Evolutionary conservation across 169 alveolate genomes (phyloP).

Genomic region (Besnoitia besnoiti): DNA sequence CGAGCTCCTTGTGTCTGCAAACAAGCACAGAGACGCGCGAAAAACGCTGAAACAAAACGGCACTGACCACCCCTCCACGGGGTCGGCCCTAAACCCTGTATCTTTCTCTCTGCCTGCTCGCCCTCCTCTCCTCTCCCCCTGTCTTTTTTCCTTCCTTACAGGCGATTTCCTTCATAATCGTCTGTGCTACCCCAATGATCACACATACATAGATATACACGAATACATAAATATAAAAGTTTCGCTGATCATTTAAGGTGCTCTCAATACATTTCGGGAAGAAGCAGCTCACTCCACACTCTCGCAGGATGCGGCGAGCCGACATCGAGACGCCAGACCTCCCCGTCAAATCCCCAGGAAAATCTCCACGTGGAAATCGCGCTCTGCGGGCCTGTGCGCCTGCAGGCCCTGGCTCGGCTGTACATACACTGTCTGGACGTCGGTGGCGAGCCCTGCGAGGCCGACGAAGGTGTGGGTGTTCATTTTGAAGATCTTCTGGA

Average conservation of each 20-base stretch:
- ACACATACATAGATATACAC: no score
- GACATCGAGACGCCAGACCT: not conserved
- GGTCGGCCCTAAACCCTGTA: no score
- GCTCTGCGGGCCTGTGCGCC: not conserved
- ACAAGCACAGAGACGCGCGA: not conserved
- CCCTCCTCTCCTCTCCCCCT: no score
- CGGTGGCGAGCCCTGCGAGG: conserved; percentile 69
- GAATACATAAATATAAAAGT: no score
- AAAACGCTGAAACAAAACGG: no score
- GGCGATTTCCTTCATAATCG: no score
- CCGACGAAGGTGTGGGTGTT: conserved; percentile 60
- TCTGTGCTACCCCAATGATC: no score
- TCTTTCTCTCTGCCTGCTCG: no score
- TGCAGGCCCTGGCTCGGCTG: not conserved
- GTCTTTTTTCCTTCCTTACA: no score
- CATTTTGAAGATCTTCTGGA: conserved; percentile 62
- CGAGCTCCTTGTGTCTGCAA: conserved; percentile 65
- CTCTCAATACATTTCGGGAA: no score
- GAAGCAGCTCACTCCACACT: not conserved
- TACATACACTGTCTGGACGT: conserved; percentile 75
- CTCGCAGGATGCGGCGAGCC: not conserved
- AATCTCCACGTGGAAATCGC: not conserved
- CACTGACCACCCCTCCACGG: no score
- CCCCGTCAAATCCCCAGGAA: not conserved
- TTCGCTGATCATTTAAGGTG: no score